Base-by-base conservation (phyloP, 1,284 basidiomycete species). In the Lentinus polychrous region DNA sequence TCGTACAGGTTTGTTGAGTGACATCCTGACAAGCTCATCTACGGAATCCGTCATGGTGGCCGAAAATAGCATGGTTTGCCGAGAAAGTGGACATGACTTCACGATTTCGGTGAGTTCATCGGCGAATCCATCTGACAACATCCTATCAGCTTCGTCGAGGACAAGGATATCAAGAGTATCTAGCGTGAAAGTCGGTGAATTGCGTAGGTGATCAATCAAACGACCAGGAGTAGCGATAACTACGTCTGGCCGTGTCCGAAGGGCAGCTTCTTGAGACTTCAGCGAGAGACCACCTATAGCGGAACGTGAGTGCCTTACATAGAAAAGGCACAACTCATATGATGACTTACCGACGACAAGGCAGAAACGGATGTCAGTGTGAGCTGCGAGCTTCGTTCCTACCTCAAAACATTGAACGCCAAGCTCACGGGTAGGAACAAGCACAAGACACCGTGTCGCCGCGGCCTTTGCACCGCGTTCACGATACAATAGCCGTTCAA, bases 1-100 rank as follows among this genome's bases (percentile, higher is more conserved):
- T 36, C 94, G 80, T 20, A 95, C 91, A 2, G 95, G 95, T 63
- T 86, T 91, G 62, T 91, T 85, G 43, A 99, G 73, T 14, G 90
- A 92, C 75, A 98, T 88, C 59, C 83, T 83, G 49, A 97, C 89
- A 38, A 99, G 79, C 62, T 94, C 87, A 60, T 97, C 93, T 7
- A 99, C 89, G 1, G 87, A 87, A 67, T 98, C 95, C 1, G 93
- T 96, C 87, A 98, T 97, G 1, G 95, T 99, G 1, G 95, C 95
- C 0, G 93, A 96, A 69, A 99, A 99, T 22, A 99, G 76, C 93
- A 99, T 96, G 2, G 95, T 97, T 66, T 98, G 95, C 35, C 95
- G 81, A 24, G 87, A 87, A 12, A 75, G 71, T 1, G 95, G 94
- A 61, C 94, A 95, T 34, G 88, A 79, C 55, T 83, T 86, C 65